These are phyloP conservation scores for Corylus americana DNA, from an alignment of 306 rosid genomes.

Conservation along the genomic window DNA sequence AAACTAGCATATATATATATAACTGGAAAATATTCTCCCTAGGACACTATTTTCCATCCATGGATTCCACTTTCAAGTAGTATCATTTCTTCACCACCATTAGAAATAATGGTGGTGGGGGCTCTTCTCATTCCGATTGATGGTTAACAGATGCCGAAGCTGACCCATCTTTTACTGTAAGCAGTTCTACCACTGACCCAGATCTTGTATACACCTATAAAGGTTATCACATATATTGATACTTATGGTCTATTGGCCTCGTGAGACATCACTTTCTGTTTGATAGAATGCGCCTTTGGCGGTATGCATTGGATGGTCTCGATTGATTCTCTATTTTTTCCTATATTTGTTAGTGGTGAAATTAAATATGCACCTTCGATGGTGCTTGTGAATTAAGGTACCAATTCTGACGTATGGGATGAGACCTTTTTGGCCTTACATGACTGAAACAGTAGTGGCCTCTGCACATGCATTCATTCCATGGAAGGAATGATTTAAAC, in stretches of 20 bases:
- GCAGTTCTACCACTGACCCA: neutral
- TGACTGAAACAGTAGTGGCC: neutral
- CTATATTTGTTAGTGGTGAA: constrained; percentile 6
- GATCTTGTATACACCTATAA: neutral
- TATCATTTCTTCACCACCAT: neutral
- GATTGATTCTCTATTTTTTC: neutral
- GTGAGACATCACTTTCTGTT: neutral
- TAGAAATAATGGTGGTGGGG: neutral
- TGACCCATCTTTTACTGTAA: neutral
- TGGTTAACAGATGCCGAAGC: neutral
- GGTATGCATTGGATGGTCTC: neutral
- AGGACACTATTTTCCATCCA: neutral
- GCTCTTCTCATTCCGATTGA: neutral
- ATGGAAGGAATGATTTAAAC: neutral
- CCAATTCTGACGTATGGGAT: neutral
- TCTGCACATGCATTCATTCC: neutral
- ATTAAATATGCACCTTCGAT: constrained; percentile 1
- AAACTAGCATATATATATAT: neutral
- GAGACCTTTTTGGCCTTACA: neutral
- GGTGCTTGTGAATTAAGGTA: neutral
- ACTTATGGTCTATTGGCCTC: neutral
- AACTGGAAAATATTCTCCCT: neutral
- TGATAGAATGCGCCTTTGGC: neutral
- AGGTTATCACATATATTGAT: neutral
- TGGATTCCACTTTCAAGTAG: neutral